Evolutionary conservation across 2,329 filamentous ascomycete species (phyloP), one percentile per base, ranked within the genome.

Genomic region (Zasmidium cellare): DNA sequence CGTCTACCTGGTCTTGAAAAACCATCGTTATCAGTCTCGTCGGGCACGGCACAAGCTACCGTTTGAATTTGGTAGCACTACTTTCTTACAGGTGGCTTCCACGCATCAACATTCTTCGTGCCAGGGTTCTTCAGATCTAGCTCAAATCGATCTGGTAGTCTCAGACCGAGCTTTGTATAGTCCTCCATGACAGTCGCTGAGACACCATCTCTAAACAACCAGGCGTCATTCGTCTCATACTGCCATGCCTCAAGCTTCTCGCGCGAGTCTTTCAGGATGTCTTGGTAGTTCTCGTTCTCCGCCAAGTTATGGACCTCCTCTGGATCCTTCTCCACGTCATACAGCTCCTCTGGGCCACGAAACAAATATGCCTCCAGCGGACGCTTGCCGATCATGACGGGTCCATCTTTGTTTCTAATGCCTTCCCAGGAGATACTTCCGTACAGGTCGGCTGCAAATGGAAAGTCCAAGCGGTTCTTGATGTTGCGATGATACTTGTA

Each of bases 401-500:
- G 66, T 3, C 19, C 35, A 12, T 56, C 57, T 3, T 64, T 60
- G 53, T 79, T 78, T 0, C 79, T 74, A 24, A 80, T 74, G 0
- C 71, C 77, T n/a, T 82, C 78, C 66, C 73, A 81, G 0, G 74
- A 72, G 6, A 80, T 63, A 0, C 71, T 75, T 3, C 68, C 75
- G 55, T 80, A 81, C 0, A 82, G 66, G 24, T 58, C 56, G 7
- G 56, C 56, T 2, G 56, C 56, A 22, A 58, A 58, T 6, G 56
- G 56, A 16, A 58, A 58, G 47, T 58, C 56, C 6, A 58, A 24
- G 22, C 56, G 46, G 77, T 77, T 80, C 14, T 75, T 75, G 0
- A 82, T 68, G 48, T 82, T 82, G 14, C 80, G 75, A 60, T 82
- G 79, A 60, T 81, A 81, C 62, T 82, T 82, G 72, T 73, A 80